Conservation (phyloP, 257 asterid genomes). For the Coffea eugenioides region DNA sequence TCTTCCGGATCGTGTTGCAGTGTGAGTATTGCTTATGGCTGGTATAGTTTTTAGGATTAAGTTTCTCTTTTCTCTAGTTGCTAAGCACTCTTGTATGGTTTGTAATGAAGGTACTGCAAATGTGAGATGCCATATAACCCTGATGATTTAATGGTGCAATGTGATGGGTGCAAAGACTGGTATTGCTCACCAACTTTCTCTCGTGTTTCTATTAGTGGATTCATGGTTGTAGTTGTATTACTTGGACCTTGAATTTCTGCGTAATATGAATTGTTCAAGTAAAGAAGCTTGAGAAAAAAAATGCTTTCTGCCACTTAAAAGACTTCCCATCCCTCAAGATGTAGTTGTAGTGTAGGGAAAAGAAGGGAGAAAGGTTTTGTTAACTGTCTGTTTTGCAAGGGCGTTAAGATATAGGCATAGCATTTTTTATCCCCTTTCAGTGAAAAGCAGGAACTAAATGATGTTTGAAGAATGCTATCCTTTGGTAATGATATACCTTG, state of each 20-base stretch:
- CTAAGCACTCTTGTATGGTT: background rate
- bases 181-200: conserved; percentile 22
- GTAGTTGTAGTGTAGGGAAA: background rate
- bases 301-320: background rate
- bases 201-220: background rate
- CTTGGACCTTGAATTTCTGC: background rate
- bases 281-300: background rate
- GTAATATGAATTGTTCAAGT: no score
- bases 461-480: background rate
- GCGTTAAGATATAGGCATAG: background rate
- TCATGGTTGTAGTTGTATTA: background rate
- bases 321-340: background rate
- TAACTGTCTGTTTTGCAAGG: background rate
- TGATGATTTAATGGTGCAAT: conserved; percentile 68
- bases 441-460: background rate
- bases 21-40: conserved; percentile 40
- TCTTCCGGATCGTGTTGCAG: conserved; percentile 60
- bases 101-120: conserved; percentile 59
- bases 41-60: conserved; percentile 1
- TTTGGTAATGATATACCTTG: background rate
- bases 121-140: conserved; percentile 82
- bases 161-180: conserved; percentile 77
- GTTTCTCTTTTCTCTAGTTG: background rate
- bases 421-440: background rate
- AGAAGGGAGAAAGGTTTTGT: background rate